These are phyloP conservation scores for Euryodendron excelsum DNA, from an alignment of 148 eudicot species.

Conservation along the genomic window DNA sequence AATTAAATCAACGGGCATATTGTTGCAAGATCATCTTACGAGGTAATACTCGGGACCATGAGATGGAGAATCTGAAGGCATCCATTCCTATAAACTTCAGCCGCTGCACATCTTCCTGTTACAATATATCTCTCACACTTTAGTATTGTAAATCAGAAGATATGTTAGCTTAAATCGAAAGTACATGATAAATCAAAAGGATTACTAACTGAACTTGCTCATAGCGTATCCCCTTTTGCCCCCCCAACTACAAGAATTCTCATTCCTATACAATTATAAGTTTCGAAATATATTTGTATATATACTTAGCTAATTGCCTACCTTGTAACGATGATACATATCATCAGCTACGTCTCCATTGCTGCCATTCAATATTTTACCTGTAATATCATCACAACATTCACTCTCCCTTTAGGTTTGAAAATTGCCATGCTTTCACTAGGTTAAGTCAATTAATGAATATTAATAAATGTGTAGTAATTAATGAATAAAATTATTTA, in stretches of 20 bases:
- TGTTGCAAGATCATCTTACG: conserved; percentile 9
- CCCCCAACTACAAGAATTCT: too few species aligned
- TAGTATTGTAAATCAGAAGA: background rate
- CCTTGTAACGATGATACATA: conserved; percentile 31
- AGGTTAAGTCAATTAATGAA: background rate
- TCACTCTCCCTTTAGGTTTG: background rate
- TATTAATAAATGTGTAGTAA: background rate
- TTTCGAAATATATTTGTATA: too few species aligned
- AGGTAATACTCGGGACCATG: conserved; percentile 31
- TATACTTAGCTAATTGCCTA: background rate
- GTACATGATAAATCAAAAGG: too few species aligned
- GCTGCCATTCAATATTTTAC: conserved; percentile 11
- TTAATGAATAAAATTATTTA: too few species aligned
- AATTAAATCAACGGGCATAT: too few species aligned
- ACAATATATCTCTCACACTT: background rate
- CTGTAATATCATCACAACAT: conserved; percentile 2
- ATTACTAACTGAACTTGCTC: too few species aligned
- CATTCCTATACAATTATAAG: too few species aligned
- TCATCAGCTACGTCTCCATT: conserved; percentile 24
- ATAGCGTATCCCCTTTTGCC: too few species aligned
- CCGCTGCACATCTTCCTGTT: conserved; percentile 27
- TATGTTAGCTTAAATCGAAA: too few species aligned
- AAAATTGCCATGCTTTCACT: background rate
- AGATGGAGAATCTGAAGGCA: conserved; percentile 27
- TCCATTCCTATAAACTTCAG: conserved; percentile 25